These are phyloP conservation scores for Kodamaea kakaduensis DNA, from an alignment of 805 yeast species.

Conservation along the genomic window DNA sequence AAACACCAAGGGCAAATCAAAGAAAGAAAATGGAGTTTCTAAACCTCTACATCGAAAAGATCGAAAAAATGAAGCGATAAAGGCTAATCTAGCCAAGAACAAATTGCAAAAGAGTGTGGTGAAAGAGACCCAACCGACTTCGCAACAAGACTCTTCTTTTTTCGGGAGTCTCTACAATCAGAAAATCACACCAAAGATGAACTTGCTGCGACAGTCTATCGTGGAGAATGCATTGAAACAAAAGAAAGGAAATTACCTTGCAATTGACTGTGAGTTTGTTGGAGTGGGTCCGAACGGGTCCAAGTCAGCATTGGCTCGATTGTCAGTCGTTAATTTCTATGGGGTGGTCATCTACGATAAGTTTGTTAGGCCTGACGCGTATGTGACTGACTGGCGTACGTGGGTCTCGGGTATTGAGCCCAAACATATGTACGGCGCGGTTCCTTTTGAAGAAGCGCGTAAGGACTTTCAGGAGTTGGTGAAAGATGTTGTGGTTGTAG, in stretches of 20 bases:
- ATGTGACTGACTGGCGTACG: constrained; percentile 88
- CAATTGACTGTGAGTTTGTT: constrained; percentile 93
- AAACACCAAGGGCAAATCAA: too few species aligned
- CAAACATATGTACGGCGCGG: constrained; percentile 61
- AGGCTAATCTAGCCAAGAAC: too few species aligned
- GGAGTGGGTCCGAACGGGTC: constrained; percentile 78
- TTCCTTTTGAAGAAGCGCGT: constrained; percentile 66
- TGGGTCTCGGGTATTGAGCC: constrained; percentile 88
- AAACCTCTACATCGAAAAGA: too few species aligned
- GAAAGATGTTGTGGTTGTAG: constrained; percentile 56
- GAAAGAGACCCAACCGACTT: neutral
- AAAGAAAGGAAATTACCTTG: constrained; percentile 68
- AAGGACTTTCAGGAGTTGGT: constrained; percentile 48
- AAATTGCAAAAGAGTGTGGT: neutral
- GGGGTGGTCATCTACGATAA: constrained; percentile 70
- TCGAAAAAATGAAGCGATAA: too few species aligned
- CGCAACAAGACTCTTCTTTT: constrained; percentile 3
- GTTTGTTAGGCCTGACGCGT: constrained; percentile 70
- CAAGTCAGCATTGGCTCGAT: constrained; percentile 75
- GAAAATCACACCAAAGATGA: constrained; percentile 2
- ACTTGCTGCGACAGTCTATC: neutral
- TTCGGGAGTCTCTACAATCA: constrained; percentile 7
- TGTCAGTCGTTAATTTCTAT: constrained; percentile 78
- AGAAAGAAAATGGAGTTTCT: too few species aligned
- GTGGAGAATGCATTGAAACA: too few species aligned